These are phyloP conservation scores for Schrenkiella parvula DNA, from an alignment of 345 rosid genomes.

Conservation along the genomic window DNA sequence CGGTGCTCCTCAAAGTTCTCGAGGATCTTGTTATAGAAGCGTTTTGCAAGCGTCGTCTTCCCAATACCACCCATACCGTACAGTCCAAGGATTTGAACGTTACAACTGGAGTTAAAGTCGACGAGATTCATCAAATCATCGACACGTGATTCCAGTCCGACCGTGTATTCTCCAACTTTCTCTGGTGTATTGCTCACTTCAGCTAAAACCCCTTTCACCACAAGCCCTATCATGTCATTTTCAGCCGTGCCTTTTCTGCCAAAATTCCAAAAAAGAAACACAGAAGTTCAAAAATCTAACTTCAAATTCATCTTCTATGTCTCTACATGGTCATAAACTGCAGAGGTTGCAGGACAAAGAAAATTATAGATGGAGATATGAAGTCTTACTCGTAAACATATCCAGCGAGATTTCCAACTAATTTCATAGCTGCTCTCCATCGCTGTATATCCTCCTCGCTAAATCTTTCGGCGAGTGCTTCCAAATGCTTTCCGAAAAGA, in stretches of 20 bases:
- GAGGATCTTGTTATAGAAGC: constrained; percentile 7
- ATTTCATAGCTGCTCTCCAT: constrained; percentile 47
- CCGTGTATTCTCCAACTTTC: constrained; percentile 35
- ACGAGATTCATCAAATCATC: neutral
- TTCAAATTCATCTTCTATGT: neutral
- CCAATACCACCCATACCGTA: constrained; percentile 43
- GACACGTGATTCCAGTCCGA: constrained; percentile 23
- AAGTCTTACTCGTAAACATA: constrained; percentile 2
- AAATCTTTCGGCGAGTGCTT: neutral
- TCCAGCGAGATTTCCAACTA: constrained; percentile 43
- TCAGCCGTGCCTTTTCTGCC: neutral
- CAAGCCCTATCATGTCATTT: constrained; percentile 21
- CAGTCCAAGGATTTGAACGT: constrained; percentile 19
- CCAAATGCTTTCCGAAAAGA: neutral
- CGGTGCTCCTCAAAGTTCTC: constrained; percentile 5
- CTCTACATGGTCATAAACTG: neutral
- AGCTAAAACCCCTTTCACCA: constrained; percentile 43
- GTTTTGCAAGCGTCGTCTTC: constrained; percentile 35
- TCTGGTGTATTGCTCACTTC: constrained; percentile 48
- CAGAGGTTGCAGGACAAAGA: neutral
- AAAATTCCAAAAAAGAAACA: neutral
- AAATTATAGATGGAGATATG: too few relatives aligned
- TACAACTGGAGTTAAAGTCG: neutral
- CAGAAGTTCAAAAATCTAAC: neutral
- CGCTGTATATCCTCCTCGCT: neutral